Conservation (phyloP, 805 yeast genomes). For the Wickerhamiella australiensis region DNA sequence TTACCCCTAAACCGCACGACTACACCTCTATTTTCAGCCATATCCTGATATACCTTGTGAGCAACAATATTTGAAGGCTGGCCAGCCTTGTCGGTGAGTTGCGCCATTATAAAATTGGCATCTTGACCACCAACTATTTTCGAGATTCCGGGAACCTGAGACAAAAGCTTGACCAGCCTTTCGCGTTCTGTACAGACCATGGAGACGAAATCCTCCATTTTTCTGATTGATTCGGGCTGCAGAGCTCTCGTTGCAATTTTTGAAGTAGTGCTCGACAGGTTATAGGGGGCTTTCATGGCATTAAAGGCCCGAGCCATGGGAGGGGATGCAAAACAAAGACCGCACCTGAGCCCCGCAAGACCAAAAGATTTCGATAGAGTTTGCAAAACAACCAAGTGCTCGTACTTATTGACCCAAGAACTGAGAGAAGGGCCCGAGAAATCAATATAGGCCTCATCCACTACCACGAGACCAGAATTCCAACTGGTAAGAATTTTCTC, state of each 20-base stretch:
- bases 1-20: constrained; percentile 87
- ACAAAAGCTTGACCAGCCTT: constrained; percentile 41
- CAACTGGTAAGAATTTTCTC: constrained; percentile 39
- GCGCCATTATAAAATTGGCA: constrained; percentile 72
- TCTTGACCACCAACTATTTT: constrained; percentile 71
- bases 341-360: constrained; percentile 85
- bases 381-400: constrained; percentile 77
- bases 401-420: constrained; percentile 67
- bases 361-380: constrained; percentile 94
- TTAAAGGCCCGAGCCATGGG: constrained; percentile 59
- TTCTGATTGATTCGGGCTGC: constrained; percentile 39
- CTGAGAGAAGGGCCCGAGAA: constrained; percentile 61
- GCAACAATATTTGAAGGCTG: constrained; percentile 61
- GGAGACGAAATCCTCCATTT: constrained; percentile 46
- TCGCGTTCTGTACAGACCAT: constrained; percentile 45
- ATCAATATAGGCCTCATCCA: constrained; percentile 94
- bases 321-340: constrained; percentile 56
- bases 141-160: constrained; percentile 52
- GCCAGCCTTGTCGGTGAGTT: constrained; percentile 51
- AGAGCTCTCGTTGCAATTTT: constrained; percentile 67
- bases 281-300: constrained; percentile 92
- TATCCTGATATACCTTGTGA: constrained; percentile 43
- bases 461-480: constrained; percentile 63
- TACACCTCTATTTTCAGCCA: constrained; percentile 64
- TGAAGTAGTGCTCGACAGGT: constrained; percentile 72